Base-by-base conservation (phyloP, 2,329 filamentous ascomycete genomes). In the Chaetomium olivaceum region DNA sequence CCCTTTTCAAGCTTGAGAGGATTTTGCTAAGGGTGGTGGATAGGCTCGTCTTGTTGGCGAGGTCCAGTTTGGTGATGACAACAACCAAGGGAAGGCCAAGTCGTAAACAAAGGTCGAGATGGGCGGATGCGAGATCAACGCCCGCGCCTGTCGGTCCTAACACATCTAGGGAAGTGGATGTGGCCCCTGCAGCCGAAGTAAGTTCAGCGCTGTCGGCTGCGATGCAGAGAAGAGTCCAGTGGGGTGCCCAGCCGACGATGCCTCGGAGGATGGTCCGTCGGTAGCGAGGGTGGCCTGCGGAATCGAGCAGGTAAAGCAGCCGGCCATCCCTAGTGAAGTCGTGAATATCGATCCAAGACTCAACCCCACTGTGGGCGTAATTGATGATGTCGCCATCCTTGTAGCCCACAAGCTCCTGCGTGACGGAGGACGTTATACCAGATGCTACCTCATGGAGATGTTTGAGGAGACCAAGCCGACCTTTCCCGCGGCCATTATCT, bases 331-430 rank as follows among this genome's bases (percentile, higher is more conserved):
- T 87, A 0, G 92, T 87, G 58, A 88, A 86, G 46, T 91, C 89
- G 76, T 99, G 95, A 61, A 98, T 95, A 75, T 97, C 94, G 61
- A 91, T 89, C 95, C 95, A 99, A 0, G 93, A 93, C 65, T 92
- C 91, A 56, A 97, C 89, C 74, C 97, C 92, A 16, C 89, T 89
- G 66, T 90, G 89, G 3, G 91, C 89, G 75, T 96, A 98, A 75
- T 97, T 98, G 73, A 96, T 82, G 48, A 95, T 83, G 11, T 74
- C 74, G 29, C 74, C 74, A 4, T 81, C 79, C 51, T 85, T 83
- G 75, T 98, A 99, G 8, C 95, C 95, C 68, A 99, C 86, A 11
- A 99, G 82, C 76, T 98, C 95, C 73, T 97, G 94, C 0, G 95
- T 92, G 54, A 99, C 90, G 6, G 94, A 98, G 74, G 93, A 97